phyloP scores from a whole-genome alignment of 2,329 filamentous ascomycete genomes.

The Seiridium cupressi region DNA sequence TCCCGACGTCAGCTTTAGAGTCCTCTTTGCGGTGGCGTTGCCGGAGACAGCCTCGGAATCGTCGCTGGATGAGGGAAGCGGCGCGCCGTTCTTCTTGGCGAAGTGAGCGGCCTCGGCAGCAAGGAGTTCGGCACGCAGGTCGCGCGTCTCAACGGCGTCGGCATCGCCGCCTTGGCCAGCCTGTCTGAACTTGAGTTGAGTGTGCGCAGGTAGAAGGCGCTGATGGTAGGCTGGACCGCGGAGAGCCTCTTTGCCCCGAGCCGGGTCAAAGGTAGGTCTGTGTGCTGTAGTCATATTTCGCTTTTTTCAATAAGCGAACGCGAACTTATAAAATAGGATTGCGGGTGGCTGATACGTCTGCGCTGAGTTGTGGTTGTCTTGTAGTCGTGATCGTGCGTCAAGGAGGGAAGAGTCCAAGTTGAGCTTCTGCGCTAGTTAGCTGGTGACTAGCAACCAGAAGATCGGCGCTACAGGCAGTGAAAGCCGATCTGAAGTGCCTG shows the following conservation, averaged over 20 bases:
- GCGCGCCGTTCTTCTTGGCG: constrained; percentile 74
- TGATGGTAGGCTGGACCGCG: constrained; percentile 95
- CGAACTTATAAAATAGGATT: too few species aligned
- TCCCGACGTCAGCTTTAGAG: constrained; percentile 51
- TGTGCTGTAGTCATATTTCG: constrained; percentile 62
- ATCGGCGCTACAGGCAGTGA: constrained; percentile 3
- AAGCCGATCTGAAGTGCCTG: constrained; percentile 22
- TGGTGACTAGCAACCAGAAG: background rate
- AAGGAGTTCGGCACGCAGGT: constrained; percentile 86
- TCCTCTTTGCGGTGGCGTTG: constrained; percentile 58
- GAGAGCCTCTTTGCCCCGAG: constrained; percentile 90
- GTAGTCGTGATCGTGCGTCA: too few species aligned
- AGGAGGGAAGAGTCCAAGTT: background rate
- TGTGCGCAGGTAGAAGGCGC: constrained; percentile 90
- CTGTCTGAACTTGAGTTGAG: constrained; percentile 82
- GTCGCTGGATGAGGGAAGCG: constrained; percentile 42
- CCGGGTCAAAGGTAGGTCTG: constrained; percentile 95
- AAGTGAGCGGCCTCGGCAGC: constrained; percentile 85
- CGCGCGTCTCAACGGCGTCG: constrained; percentile 63
- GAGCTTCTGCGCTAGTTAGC: constrained; percentile 1
- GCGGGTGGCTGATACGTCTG: background rate
- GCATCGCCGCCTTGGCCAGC: constrained; percentile 80
- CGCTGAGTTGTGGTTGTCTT: background rate
- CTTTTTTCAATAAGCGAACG: too few species aligned
- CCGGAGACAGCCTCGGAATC: constrained; percentile 33